phyloP scores from a whole-genome alignment of 768 basidiomycete genomes.

The Naganishia vaughanmartiniae region DNA sequence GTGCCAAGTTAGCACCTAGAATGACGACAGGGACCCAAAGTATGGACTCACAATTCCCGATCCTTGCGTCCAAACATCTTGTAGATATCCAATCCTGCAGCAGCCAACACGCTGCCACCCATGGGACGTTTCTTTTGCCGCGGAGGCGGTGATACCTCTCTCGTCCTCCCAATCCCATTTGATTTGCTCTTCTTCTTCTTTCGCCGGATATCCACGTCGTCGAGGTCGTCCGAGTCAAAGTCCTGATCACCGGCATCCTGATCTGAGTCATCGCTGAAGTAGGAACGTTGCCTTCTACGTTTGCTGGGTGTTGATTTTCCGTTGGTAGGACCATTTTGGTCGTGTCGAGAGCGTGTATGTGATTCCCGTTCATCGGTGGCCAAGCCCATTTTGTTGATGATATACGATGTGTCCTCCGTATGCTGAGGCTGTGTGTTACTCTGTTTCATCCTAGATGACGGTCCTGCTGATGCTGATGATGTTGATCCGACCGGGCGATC shows the following conservation, averaged over 20 bases:
- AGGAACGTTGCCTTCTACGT: background rate
- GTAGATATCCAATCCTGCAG: conserved; percentile 29
- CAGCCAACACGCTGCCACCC: conserved; percentile 30
- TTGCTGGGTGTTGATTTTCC: background rate
- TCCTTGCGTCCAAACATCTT: conserved; percentile 22
- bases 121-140: conserved; percentile 7
- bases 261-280: background rate
- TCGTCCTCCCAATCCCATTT: conserved; percentile 3
- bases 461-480: background rate
- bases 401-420: conserved; percentile 7
- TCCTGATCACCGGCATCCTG: background rate
- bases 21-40: too few relatives aligned
- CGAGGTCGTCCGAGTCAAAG: conserved; percentile 30
- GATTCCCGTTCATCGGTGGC: conserved; percentile 6
- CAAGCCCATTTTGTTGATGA: conserved; percentile 21
- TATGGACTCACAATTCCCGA: conserved; percentile 27
- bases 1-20: background rate
- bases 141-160: conserved; percentile 8
- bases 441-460: conserved; percentile 5
- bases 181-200: conserved; percentile 8
- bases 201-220: conserved; percentile 16
- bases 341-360: background rate
- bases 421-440: background rate
- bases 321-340: background rate
- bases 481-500: background rate